Evolutionary conservation across 805 yeast species (phyloP).

Genomic region (Candida easanensis): DNA sequence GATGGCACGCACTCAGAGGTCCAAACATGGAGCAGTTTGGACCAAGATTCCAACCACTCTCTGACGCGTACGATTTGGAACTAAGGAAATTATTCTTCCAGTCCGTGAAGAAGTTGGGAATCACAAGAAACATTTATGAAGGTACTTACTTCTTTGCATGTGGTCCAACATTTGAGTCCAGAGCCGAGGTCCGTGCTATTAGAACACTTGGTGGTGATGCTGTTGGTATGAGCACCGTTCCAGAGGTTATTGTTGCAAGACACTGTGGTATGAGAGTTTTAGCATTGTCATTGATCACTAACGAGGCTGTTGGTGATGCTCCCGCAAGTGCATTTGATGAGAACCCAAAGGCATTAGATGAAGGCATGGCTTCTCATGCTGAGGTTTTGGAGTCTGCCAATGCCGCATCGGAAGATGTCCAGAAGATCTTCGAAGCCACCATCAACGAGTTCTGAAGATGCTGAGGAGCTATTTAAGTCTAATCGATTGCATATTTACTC

Average conservation of each 20-base stretch:
- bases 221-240: slow-evolving; percentile 98
- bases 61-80: slow-evolving; percentile 83
- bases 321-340: slow-evolving; percentile 66
- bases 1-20: slow-evolving; percentile 84
- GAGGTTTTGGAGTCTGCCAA: slow-evolving; percentile 86
- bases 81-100: slow-evolving; percentile 61
- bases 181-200: slow-evolving; percentile 87
- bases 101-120: slow-evolving; percentile 47
- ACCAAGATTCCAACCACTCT: slow-evolving; percentile 81
- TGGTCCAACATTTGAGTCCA: slow-evolving; percentile 91
- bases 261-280: slow-evolving; percentile 81
- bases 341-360: slow-evolving; percentile 49
- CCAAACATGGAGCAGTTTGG: slow-evolving; percentile 79
- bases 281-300: slow-evolving; percentile 85
- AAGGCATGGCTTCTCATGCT: slow-evolving; percentile 85
- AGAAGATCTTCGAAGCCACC: slow-evolving; percentile 61
- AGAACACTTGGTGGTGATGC: slow-evolving; percentile 80
- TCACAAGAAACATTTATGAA: slow-evolving; percentile 67
- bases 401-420: slow-evolving; percentile 79
- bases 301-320: slow-evolving; percentile 67
- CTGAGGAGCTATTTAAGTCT: no score
- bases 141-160: slow-evolving; percentile 84
- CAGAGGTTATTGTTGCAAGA: slow-evolving; percentile 90
- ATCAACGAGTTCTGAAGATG: slow-evolving; percentile 36
- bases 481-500: no score